Percentiles rank a stretch among this genome's conserved stretches.
Conservation (phyloP, 345 rosid species). For the Camelina laxa region DNA sequence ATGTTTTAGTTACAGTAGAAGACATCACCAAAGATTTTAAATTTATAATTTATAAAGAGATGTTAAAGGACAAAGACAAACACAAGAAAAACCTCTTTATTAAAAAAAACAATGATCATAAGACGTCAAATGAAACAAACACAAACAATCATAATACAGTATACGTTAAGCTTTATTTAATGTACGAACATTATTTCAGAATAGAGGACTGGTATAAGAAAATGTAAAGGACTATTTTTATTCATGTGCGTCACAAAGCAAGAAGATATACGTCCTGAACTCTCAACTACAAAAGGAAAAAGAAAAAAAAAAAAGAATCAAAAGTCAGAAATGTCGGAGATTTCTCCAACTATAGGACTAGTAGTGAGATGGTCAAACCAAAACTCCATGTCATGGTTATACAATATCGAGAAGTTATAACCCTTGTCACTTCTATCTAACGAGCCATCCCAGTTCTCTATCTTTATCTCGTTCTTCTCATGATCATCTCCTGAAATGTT, state of each 20-base stretch:
- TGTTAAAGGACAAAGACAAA: neutral
- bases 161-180: neutral
- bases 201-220: neutral
- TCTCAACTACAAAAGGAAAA: neutral
- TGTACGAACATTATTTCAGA: neutral
- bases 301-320: conserved; percentile 11
- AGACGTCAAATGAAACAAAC: conserved; percentile 8
- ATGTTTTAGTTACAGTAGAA: conserved; percentile 2
- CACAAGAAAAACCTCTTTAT: neutral
- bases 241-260: conserved; percentile 1
- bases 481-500: conserved; percentile 19
- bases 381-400: conserved; percentile 36
- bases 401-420: conserved; percentile 16
- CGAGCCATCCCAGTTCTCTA: conserved; percentile 28
- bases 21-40: conserved; percentile 12
- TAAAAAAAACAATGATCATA: neutral
- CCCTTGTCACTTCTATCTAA: conserved; percentile 21
- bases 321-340: conserved; percentile 32
- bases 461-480: conserved; percentile 19
- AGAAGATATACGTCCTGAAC: neutral
- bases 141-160: neutral
- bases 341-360: conserved; percentile 22
- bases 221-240: conserved; percentile 1
- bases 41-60: neutral
- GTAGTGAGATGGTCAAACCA: conserved; percentile 40